Percentiles rank a stretch among this genome's conserved stretches.
These are phyloP conservation scores for Luffa aegyptiaca DNA, from an alignment of 306 rosid genomes.

Conservation along the genomic window DNA sequence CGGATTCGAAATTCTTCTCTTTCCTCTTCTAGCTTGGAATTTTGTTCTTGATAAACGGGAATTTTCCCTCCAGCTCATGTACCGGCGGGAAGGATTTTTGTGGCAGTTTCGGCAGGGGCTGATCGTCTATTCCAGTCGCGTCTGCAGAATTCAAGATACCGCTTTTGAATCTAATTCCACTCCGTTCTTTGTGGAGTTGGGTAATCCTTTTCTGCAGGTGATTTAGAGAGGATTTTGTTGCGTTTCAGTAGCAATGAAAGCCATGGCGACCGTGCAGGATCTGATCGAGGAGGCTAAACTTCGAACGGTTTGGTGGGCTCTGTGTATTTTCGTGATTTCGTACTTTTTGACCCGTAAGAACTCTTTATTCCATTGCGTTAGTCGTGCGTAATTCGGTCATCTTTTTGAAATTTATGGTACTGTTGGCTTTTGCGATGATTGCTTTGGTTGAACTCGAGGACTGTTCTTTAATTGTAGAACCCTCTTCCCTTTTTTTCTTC, in stretches of 20 bases:
- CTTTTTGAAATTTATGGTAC: not conserved
- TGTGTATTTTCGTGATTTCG: constrained; percentile 64
- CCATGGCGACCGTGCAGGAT: constrained; percentile 56
- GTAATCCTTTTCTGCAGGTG: not conserved
- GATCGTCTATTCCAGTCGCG: not conserved
- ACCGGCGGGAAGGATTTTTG: not conserved
- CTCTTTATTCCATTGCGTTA: not conserved
- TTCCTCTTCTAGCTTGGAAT: not conserved
- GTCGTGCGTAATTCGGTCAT: not conserved
- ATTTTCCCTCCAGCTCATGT: not conserved
- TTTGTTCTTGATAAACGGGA: not conserved
- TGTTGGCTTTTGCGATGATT: not conserved
- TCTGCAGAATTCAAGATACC: not conserved
- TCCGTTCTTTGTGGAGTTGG: constrained; percentile 4
- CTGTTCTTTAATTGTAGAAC: not conserved
- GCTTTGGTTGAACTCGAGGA: not conserved
- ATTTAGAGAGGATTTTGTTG: constrained; percentile 1
- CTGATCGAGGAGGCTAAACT: constrained; percentile 73
- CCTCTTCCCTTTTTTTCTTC: not conserved
- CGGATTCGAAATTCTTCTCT: not conserved
- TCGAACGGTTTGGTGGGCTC: constrained; percentile 86
- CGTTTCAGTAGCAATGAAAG: constrained; percentile 31
- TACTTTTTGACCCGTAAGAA: constrained; percentile 73
- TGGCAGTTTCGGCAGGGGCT: not conserved
- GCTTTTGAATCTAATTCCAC: not conserved